Evolutionary conservation across 2,329 filamentous ascomycete species (phyloP), one percentile per base, ranked within the genome.

Genomic region (Neofusicoccum sp.): DNA sequence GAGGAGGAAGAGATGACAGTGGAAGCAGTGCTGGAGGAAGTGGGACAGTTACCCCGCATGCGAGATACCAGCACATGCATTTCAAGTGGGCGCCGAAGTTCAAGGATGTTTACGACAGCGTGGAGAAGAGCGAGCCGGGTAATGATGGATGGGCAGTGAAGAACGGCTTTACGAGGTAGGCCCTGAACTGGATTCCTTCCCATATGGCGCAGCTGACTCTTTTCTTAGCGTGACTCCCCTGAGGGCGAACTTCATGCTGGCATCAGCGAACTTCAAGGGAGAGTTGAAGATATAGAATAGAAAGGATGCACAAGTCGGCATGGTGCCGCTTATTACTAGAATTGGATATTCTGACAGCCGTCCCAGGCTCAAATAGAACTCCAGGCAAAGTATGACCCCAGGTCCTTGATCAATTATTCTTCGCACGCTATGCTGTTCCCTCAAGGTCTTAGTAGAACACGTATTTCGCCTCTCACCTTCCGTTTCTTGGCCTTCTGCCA

Each of bases 61-160:
- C 76, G 41, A 78, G 82, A 31, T 87, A 91, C 72, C 83, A 80
- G 60, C 91, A 96, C 75, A 91, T 90, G 73, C 90, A 96, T 75
- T 98, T 97, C 81, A 96, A 93, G 76, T 98, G 95, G 95, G 86
- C 90, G 49, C 95, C 93, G 2, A 86, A 85, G 64, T 95, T 98
- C 75, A 82, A 85, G 34, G 93, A 96, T 74, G 91, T 98, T 2
- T 91, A 91, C 74, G 85, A 89, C 71, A 93, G 89, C 66, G 92
- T 97, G n/a, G 85, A 91, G 65, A 84, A 88, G 64, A 85, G 87
- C 31, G 79, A 79, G 12, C 88, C 89, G 4, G 90, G 90, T 3
- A 96, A 91, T 71, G 95, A 99, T 75, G 95, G 93, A 5, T 97
- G 93, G 91, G 88, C 88, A 36, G 90, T 99, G 26, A 89, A 89